Evolutionary conservation across 1,139 yeast species (phyloP).

Genomic region (Diutina scorzettiae): DNA sequence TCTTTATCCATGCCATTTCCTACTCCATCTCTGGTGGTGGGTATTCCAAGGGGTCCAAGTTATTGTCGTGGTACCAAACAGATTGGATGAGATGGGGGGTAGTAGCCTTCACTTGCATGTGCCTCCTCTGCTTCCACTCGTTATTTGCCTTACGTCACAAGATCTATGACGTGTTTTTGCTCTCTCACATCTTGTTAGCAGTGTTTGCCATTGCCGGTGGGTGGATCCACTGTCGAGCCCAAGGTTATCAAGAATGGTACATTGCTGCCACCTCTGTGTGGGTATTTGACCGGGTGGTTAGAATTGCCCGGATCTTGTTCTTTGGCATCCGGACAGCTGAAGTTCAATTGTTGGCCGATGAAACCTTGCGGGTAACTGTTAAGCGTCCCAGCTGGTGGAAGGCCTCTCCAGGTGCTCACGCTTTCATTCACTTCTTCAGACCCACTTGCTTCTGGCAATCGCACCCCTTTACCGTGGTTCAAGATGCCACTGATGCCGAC

Average conservation of each 20-base stretch:
- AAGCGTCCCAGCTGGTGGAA: slow-evolving; percentile 32
- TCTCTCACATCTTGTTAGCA: slow-evolving; percentile 47
- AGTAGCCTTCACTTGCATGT: slow-evolving; percentile 28
- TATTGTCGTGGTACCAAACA: background rate
- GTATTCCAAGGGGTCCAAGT: background rate
- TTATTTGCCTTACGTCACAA: slow-evolving; percentile 38
- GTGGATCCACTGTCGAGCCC: slow-evolving; percentile 41
- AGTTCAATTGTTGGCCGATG: slow-evolving; percentile 36
- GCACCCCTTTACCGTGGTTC: slow-evolving; percentile 44
- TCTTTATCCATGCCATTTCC: slow-evolving; percentile 40
- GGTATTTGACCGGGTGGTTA: slow-evolving; percentile 44
- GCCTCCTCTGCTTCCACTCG: slow-evolving; percentile 29
- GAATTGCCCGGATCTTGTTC: slow-evolving; percentile 33
- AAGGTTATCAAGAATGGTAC: slow-evolving; percentile 34
- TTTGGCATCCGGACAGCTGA: slow-evolving; percentile 43
- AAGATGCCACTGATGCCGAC: slow-evolving; percentile 17
- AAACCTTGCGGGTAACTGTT: slow-evolving; percentile 28
- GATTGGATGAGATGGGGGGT: slow-evolving; percentile 35
- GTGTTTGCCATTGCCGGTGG: slow-evolving; percentile 42
- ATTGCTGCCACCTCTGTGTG: slow-evolving; percentile 50
- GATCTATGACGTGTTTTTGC: slow-evolving; percentile 53
- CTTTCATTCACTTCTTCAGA: slow-evolving; percentile 41
- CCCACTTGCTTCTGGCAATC: slow-evolving; percentile 56
- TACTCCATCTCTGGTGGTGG: slow-evolving; percentile 8
- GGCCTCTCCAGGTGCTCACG: slow-evolving; percentile 49